phyloP scores from a whole-genome alignment of 495 filamentous ascomycete species.

The Glutinoglossum americanum region DNA sequence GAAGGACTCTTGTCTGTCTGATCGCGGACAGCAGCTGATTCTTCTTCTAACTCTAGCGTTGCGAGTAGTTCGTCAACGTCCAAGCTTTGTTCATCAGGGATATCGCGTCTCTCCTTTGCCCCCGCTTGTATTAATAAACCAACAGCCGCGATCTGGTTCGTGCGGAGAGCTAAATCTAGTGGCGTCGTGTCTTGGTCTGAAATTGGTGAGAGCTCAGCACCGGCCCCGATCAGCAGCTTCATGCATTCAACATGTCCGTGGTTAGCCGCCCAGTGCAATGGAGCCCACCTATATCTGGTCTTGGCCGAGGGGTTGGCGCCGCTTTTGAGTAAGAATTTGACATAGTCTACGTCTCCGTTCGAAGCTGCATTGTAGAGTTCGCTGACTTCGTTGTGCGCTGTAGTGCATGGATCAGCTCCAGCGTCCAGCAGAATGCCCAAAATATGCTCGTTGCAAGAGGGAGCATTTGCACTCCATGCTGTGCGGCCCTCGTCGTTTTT shows the following conservation, averaged over 20 bases:
- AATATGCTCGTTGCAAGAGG: neutral
- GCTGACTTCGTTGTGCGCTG: conserved; percentile 4
- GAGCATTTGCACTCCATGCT: conserved; percentile 10
- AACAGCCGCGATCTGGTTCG: neutral
- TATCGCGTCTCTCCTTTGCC: neutral
- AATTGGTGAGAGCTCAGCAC: neutral
- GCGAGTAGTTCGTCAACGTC: no score
- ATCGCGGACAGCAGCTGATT: neutral
- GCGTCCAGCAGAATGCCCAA: conserved; percentile 7
- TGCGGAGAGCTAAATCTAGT: neutral
- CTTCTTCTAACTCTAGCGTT: neutral
- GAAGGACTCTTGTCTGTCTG: no score
- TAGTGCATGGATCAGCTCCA: conserved; percentile 9
- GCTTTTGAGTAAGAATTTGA: conserved; percentile 8
- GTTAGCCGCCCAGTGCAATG: conserved; percentile 23
- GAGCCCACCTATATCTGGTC: conserved; percentile 7
- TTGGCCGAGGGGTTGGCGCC: conserved; percentile 10
- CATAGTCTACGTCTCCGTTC: conserved; percentile 1
- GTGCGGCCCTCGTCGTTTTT: conserved; percentile 9
- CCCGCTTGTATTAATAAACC: neutral
- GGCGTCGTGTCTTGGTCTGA: neutral
- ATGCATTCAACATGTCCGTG: conserved; percentile 24
- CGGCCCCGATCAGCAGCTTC: conserved; percentile 11
- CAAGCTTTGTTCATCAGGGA: neutral
- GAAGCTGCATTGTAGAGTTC: conserved; percentile 9